A percentile compares a stretch with the other conserved stretches of the same genome.
Conservation (phyloP, 208 protist species). For the Acanthamoeba royreba region DNA sequence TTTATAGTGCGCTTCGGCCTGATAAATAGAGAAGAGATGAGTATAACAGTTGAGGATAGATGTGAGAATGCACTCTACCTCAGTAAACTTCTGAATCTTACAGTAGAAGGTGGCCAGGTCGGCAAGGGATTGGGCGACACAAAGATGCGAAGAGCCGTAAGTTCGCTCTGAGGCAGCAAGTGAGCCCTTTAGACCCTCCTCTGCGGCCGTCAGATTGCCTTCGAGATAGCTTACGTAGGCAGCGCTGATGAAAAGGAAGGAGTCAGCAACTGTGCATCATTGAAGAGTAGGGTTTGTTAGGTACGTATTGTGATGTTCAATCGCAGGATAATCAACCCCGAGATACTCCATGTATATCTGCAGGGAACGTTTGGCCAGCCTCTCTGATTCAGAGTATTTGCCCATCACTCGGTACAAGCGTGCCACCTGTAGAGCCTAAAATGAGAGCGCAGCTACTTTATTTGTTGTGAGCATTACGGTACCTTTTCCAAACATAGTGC, state of each 20-base stretch:
- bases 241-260: not conserved
- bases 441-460: not conserved
- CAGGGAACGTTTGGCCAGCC: not conserved
- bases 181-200: slow-evolving; percentile 18
- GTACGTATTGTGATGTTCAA: slow-evolving; percentile 41
- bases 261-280: too few relatives aligned
- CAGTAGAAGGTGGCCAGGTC: slow-evolving; percentile 29
- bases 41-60: too few relatives aligned
- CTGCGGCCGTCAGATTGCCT: not conserved
- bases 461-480: too few relatives aligned
- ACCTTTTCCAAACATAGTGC: slow-evolving; percentile 30
- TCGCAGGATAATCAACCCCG: slow-evolving; percentile 9
- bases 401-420: not conserved
- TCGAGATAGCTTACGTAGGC: not conserved
- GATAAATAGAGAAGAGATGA: not conserved
- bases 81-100: not conserved
- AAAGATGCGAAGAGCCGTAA: slow-evolving; percentile 5
- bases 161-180: not conserved
- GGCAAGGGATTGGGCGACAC: slow-evolving; percentile 5
- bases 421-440: not conserved
- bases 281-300: too few relatives aligned
- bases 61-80: not conserved
- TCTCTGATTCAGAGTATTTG: slow-evolving; percentile 36
- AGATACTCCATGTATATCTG: slow-evolving; percentile 42
- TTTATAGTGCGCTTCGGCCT: not conserved